Conservation (phyloP, 2,329 filamentous ascomycete genomes). For the Myotisia sp. region DNA sequence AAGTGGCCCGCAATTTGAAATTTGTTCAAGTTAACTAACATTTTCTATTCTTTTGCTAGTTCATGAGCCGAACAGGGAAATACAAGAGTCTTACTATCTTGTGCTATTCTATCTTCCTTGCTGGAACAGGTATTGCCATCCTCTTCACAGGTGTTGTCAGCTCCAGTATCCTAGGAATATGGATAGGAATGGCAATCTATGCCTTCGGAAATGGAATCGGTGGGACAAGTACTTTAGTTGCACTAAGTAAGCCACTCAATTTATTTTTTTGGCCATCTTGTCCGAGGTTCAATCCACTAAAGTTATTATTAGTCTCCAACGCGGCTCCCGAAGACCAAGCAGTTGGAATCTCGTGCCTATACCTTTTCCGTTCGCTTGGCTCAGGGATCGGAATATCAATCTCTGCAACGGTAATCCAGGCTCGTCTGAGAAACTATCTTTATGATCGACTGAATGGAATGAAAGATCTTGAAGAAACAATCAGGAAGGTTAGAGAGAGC, state of each 20-base stretch:
- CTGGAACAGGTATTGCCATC: not conserved
- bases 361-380: slow-evolving; percentile 49
- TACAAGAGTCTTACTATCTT: not conserved
- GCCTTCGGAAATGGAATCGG: slow-evolving; percentile 27
- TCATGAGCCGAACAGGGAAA: slow-evolving; percentile 5
- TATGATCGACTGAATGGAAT: slow-evolving; percentile 41
- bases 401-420: slow-evolving; percentile 49
- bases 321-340: slow-evolving; percentile 39
- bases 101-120: not conserved
- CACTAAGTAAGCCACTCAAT: slow-evolving; percentile 34
- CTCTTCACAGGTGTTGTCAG: not conserved
- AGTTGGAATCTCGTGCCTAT: slow-evolving; percentile 48
- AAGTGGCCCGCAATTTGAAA: no score
- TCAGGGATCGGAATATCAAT: slow-evolving; percentile 52
- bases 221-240: slow-evolving; percentile 34
- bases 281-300: slow-evolving; percentile 36
- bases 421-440: slow-evolving; percentile 42
- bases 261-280: slow-evolving; percentile 36
- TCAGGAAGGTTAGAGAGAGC: not conserved
- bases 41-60: no score
- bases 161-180: no score
- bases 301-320: not conserved
- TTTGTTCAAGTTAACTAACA: no score
- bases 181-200: slow-evolving; percentile 28
- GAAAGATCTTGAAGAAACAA: slow-evolving; percentile 24